Evolutionary conservation across 352 stramenopile genomes (phyloP).

Genomic region (Phytophthora megakarya): DNA sequence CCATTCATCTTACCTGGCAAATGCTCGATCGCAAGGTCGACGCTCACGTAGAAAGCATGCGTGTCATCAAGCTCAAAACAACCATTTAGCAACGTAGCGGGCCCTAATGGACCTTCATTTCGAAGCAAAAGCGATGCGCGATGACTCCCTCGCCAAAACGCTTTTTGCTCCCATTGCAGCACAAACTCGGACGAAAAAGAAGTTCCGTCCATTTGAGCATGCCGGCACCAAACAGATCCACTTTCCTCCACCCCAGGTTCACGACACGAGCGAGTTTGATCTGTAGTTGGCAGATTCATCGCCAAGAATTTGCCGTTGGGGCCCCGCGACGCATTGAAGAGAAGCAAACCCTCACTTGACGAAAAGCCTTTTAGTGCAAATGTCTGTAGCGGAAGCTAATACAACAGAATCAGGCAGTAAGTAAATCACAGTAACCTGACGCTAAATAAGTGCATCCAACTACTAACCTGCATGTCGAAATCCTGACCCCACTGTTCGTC

Average conservation of each 20-base stretch:
- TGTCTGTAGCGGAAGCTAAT: slow-evolving; percentile 61
- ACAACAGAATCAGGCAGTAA: not conserved
- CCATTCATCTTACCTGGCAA: slow-evolving; percentile 28
- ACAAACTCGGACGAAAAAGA: slow-evolving; percentile 52
- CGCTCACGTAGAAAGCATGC: slow-evolving; percentile 27
- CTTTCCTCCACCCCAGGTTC: slow-evolving; percentile 21
- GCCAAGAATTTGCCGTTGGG: slow-evolving; percentile 40
- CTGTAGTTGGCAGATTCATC: slow-evolving; percentile 5
- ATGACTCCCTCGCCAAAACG: slow-evolving; percentile 26
- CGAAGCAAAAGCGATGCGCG: slow-evolving; percentile 41
- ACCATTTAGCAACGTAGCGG: slow-evolving; percentile 37
- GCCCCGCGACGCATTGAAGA: slow-evolving; percentile 32
- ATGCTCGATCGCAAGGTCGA: slow-evolving; percentile 38
- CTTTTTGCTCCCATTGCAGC: slow-evolving; percentile 37
- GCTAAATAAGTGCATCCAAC: slow-evolving; percentile 4
- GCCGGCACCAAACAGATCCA: slow-evolving; percentile 55
- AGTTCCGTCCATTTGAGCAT: slow-evolving; percentile 43
- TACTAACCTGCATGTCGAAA: slow-evolving; percentile 58
- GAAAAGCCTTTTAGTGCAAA: slow-evolving; percentile 57
- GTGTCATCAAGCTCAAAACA: slow-evolving; percentile 44
- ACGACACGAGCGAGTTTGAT: not conserved
- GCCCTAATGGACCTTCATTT: slow-evolving; percentile 37
- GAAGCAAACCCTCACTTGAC: slow-evolving; percentile 34
- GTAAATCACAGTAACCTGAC: not conserved
- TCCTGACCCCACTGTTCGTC: slow-evolving; percentile 40